Percentiles rank a stretch among this genome's conserved stretches.
Conservation (phyloP, 345 rosid species). For the Linum tenue region DNA sequence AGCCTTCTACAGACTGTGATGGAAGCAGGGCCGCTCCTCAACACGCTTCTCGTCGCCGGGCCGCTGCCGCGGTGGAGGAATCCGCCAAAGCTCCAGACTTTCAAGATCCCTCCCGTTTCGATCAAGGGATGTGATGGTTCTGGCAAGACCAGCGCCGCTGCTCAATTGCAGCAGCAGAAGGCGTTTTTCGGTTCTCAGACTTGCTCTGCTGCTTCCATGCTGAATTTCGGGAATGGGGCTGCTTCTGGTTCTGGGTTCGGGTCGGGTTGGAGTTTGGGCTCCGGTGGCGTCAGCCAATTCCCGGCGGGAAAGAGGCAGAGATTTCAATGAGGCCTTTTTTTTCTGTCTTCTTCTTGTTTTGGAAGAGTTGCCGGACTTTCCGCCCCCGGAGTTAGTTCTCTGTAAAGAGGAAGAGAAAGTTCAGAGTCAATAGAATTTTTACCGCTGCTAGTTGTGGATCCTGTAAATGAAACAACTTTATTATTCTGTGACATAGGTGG, state of each 20-base stretch:
- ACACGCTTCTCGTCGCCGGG: constrained; percentile 72
- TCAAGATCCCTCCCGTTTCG: constrained; percentile 50
- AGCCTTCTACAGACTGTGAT: constrained; percentile 57
- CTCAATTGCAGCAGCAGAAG: constrained; percentile 11
- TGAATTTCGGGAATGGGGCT: constrained; percentile 29
- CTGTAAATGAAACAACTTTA: too few relatives aligned
- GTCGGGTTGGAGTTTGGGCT: constrained; percentile 15
- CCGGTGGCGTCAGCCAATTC: constrained; percentile 19
- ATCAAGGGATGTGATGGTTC: constrained; percentile 22
- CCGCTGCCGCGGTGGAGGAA: constrained; percentile 91
- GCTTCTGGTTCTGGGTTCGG: constrained; percentile 26
- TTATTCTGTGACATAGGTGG: too few relatives aligned
- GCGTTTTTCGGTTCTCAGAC: constrained; percentile 24
- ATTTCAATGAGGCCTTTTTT: constrained; percentile 28
- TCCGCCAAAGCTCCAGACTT: constrained; percentile 67
- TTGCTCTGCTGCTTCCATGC: constrained; percentile 45
- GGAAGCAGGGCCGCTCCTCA: constrained; percentile 77
- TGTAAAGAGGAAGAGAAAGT: too few relatives aligned
- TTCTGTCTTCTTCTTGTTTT: constrained; percentile 1
- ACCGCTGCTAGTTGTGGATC: too few relatives aligned
- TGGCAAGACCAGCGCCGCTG: not conserved
- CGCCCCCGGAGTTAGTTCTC: too few relatives aligned
- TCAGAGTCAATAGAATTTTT: too few relatives aligned
- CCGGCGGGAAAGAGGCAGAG: constrained; percentile 52
- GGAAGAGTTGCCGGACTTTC: not conserved